A percentile compares a stretch with the other conserved stretches of the same genome.
phyloP scores from a whole-genome alignment of 2,329 filamentous ascomycete species.

The Zasmidium cellare region DNA sequence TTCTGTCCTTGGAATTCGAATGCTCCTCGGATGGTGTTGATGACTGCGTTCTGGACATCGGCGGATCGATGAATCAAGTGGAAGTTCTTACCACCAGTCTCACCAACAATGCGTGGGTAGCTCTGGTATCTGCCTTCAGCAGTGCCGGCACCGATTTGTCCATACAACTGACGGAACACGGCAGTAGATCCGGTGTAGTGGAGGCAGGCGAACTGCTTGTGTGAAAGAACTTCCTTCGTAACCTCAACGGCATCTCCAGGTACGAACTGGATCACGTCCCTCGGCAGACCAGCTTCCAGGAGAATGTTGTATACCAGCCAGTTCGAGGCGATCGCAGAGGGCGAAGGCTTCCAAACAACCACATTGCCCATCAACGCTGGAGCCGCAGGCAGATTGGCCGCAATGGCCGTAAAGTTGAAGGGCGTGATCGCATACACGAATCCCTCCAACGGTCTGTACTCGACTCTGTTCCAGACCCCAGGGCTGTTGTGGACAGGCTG shows the following conservation, averaged over 20 bases:
- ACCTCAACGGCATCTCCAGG: conserved; percentile 84
- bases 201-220: conserved; percentile 82
- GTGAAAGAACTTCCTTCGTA: conserved; percentile 72
- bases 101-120: conserved; percentile 86
- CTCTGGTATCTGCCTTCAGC: conserved; percentile 78
- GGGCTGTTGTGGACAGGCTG: conserved; percentile 82
- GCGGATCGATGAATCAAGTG: conserved; percentile 78
- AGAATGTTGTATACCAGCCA: conserved; percentile 90
- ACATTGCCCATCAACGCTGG: conserved; percentile 92
- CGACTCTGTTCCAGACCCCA: conserved; percentile 87
- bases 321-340: conserved; percentile 83
- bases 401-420: conserved; percentile 97
- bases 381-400: conserved; percentile 78
- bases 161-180: conserved; percentile 87
- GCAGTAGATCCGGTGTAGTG: conserved; percentile 93
- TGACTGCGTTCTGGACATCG: conserved; percentile 74
- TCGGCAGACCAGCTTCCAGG: conserved; percentile 84
- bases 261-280: conserved; percentile 89
- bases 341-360: conserved; percentile 95
- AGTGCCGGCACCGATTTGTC: conserved; percentile 78
- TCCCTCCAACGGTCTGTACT: conserved; percentile 86
- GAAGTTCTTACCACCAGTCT: conserved; percentile 94
- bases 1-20: conserved; percentile 94
- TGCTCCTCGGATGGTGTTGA: conserved; percentile 80
- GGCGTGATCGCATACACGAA: conserved; percentile 94